Base-by-base conservation (phyloP, 306 rosid species). In the Fragaria iinumae region DNA sequence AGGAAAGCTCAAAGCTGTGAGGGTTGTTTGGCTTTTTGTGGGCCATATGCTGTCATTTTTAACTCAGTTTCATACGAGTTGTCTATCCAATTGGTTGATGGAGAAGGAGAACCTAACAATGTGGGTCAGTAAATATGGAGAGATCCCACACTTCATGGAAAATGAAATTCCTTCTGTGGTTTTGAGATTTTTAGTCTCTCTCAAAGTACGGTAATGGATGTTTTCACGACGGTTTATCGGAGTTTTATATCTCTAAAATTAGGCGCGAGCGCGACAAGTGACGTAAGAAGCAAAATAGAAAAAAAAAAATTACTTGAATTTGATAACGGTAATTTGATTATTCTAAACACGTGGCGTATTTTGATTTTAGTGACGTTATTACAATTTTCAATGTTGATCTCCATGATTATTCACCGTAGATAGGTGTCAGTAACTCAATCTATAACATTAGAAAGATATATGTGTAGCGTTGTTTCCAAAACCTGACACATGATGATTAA, bases 261-360 rank as follows among this genome's bases (percentile, higher is more conserved):
- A 60, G 10, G 0, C 18, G 21, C 0, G 12, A 14, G 0, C 16
- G 1, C 18, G 4, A 16, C 17, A 11, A 32, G 21, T 63, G 44
- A 34, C 2, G 1, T 7, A 63, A 16, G 0, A 0, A 0, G 3
- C 0, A 0, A 63, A 16, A 14, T 32, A 32, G 29, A 27, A 27
- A 6, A 32, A 2, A 13, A 5, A 0, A 0, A 32, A 6, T 6
- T 59, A 63, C 32, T 29, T 13, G 11, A 34, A 32, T 32, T 63
- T 63, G 11, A 16, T 29, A 4, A 62, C 4, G 16, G 17, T 13
- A 1, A 62, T 2, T 62, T 62, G 6, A 2, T 4, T 27, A 1
- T 29, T 13, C 1, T 16, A 0, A 32, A 32, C 9, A 6, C 6
- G 0, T 16, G 21, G 0, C 5, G 1, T 32, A 1, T 25, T 12